Evolutionary conservation across 2,329 filamentous ascomycete species (phyloP).

Genomic region (Alternaria rosae): DNA sequence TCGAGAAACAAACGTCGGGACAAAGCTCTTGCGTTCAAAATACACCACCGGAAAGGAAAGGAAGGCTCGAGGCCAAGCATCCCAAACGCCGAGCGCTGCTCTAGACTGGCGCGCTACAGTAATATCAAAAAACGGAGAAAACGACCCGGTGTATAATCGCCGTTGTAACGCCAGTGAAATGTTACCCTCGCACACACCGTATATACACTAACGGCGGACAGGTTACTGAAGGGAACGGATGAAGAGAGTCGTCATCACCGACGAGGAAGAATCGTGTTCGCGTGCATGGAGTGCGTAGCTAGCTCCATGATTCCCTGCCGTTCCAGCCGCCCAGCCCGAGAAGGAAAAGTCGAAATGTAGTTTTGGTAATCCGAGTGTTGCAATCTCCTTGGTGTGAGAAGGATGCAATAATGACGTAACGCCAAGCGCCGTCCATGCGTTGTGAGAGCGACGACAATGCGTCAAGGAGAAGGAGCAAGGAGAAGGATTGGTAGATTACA

Average conservation of each 20-base stretch:
- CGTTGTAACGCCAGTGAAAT: conserved; percentile 29
- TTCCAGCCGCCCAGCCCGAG: conserved; percentile 15
- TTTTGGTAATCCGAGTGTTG: conserved; percentile 17
- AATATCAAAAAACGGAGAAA: neutral
- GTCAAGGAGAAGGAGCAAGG: conserved; percentile 29
- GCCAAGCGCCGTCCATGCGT: conserved; percentile 43
- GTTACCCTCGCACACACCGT: conserved; percentile 21
- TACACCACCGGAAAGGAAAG: conserved; percentile 18
- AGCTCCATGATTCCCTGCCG: conserved; percentile 14
- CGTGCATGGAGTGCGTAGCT: conserved; percentile 13
- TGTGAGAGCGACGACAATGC: conserved; percentile 28
- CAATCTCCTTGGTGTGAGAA: conserved; percentile 22
- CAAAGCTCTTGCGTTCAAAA: neutral
- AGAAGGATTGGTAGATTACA: conserved; percentile 40
- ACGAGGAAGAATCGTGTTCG: conserved; percentile 26
- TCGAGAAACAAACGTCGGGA: conserved; percentile 30
- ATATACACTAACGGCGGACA: conserved; percentile 27
- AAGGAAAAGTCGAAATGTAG: conserved; percentile 23
- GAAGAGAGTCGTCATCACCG: conserved; percentile 18
- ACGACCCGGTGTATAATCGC: conserved; percentile 21
- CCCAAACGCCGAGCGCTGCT: conserved; percentile 19
- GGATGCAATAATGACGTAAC: conserved; percentile 33
- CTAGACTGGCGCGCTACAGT: conserved; percentile 10
- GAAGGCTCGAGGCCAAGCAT: conserved; percentile 18
- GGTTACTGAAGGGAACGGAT: conserved; percentile 28